phyloP scores from a whole-genome alignment of 306 rosid species.

The Ceratonia siliqua region DNA sequence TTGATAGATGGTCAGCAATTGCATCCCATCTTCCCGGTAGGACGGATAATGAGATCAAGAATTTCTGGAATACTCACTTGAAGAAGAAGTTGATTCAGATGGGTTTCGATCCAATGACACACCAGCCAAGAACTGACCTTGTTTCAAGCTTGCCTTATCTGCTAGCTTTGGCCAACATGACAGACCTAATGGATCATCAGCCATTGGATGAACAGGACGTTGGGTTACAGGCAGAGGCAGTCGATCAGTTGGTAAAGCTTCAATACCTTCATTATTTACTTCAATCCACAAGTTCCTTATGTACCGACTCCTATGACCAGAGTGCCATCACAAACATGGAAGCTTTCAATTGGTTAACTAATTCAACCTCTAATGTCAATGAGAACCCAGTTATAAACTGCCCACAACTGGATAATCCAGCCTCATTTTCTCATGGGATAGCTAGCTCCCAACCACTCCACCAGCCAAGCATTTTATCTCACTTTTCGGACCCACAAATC shows the following conservation, averaged over 20 bases:
- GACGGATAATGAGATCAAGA: slow-evolving; percentile 81
- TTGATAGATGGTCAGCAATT: slow-evolving; percentile 79
- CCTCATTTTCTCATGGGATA: slow-evolving; percentile 46
- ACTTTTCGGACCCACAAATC: slow-evolving; percentile 64
- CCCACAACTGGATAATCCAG: slow-evolving; percentile 34
- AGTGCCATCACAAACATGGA: slow-evolving; percentile 41
- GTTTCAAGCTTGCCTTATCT: slow-evolving; percentile 62
- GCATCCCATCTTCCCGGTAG: slow-evolving; percentile 80
- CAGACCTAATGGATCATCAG: slow-evolving; percentile 46
- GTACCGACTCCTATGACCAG: slow-evolving; percentile 46
- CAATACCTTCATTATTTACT: slow-evolving; percentile 58
- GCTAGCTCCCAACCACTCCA: slow-evolving; percentile 67
- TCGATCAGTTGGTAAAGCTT: slow-evolving; percentile 55
- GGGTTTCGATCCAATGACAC: slow-evolving; percentile 93
- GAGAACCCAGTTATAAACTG: slow-evolving; percentile 36
- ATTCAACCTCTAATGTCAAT: slow-evolving; percentile 38
- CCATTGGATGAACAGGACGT: slow-evolving; percentile 51
- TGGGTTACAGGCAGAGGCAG: slow-evolving; percentile 55
- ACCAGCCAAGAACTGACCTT: slow-evolving; percentile 84
- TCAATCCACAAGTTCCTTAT: slow-evolving; percentile 44
- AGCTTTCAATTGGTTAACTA: slow-evolving; percentile 40
- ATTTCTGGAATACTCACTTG: slow-evolving; percentile 86
- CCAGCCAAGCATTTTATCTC: slow-evolving; percentile 48
- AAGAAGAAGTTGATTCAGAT: slow-evolving; percentile 83
- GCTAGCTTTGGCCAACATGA: slow-evolving; percentile 68